These are phyloP conservation scores for Peronospora farinosa DNA, from an alignment of 352 stramenopile genomes.

Conservation along the genomic window DNA sequence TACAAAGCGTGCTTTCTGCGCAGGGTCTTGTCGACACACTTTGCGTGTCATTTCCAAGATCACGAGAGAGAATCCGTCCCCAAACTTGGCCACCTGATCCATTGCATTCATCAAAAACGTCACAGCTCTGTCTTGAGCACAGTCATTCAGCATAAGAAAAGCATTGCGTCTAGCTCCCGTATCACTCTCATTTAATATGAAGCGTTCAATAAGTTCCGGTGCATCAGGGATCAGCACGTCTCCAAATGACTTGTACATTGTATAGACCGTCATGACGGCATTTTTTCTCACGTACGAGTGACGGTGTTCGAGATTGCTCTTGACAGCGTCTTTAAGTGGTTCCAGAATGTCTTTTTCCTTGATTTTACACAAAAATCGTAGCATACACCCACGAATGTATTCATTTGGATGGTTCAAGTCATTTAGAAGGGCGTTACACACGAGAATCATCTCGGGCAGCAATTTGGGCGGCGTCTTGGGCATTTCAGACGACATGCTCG, in stretches of 20 bases:
- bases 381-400: slow-evolving; percentile 98
- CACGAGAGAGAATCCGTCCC: slow-evolving; percentile 98
- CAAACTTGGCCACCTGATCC: slow-evolving; percentile 92
- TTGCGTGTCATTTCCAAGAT: slow-evolving; percentile 98
- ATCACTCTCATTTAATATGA: slow-evolving; percentile 94
- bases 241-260: slow-evolving; percentile 95
- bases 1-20: slow-evolving; percentile 99
- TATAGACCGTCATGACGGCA: slow-evolving; percentile 96
- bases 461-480: slow-evolving; percentile 85
- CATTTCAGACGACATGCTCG: slow-evolving; percentile 17
- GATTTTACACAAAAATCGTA: slow-evolving; percentile 99
- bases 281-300: slow-evolving; percentile 99
- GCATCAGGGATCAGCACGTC: slow-evolving; percentile 95
- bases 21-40: slow-evolving; percentile 95
- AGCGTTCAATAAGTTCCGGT: slow-evolving; percentile 94
- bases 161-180: slow-evolving; percentile 92
- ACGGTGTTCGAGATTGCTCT: slow-evolving; percentile 96
- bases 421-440: slow-evolving; percentile 99
- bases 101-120: slow-evolving; percentile 97
- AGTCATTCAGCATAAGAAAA: slow-evolving; percentile 99
- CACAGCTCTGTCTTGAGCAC: slow-evolving; percentile 94
- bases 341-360: slow-evolving; percentile 95
- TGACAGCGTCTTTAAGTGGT: slow-evolving; percentile 87
- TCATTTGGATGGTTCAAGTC: slow-evolving; percentile 99
- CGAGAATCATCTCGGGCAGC: slow-evolving; percentile 98